Evolutionary conservation across 768 basidiomycete genomes (phyloP).

Genomic region (Fibroporia radiculosa): DNA sequence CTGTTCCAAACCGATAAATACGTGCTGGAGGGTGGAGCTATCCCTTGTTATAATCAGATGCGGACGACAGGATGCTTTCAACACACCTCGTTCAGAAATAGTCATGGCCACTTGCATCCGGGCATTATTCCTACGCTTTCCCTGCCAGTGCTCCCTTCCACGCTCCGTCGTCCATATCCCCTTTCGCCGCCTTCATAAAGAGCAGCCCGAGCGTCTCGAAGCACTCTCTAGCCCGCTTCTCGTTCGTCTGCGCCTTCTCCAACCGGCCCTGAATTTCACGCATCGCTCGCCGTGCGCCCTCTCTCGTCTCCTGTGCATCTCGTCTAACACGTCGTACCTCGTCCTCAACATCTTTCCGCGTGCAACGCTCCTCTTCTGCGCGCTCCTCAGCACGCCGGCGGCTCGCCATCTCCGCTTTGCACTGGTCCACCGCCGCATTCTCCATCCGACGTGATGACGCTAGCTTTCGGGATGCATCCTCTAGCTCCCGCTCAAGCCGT

Average conservation of each 20-base stretch:
- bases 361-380: slow-evolving; percentile 2
- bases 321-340: slow-evolving; percentile 7
- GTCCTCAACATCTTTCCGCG: slow-evolving; percentile 10
- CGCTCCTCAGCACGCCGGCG: slow-evolving; percentile 5
- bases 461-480: slow-evolving; percentile 7
- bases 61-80: too few species aligned
- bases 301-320: neutral
- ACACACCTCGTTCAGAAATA: too few species aligned
- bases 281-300: slow-evolving; percentile 1
- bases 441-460: slow-evolving; percentile 9
- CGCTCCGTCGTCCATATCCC: slow-evolving; percentile 9
- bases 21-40: too few species aligned
- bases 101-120: too few species aligned
- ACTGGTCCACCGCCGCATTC: slow-evolving; percentile 12
- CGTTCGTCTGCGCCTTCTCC: slow-evolving; percentile 9
- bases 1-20: too few species aligned
- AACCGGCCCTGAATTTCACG: slow-evolving; percentile 6
- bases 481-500: slow-evolving; percentile 15
- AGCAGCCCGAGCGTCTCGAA: slow-evolving; percentile 13
- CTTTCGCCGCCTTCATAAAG: slow-evolving; percentile 14
- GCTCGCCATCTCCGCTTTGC: slow-evolving; percentile 1
- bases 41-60: too few species aligned
- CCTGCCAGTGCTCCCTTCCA: neutral
- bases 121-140: neutral
- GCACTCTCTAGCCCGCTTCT: slow-evolving; percentile 11